Evolutionary conservation across 2,329 filamentous ascomycete species (phyloP).

Genomic region (Apiospora phragmitis): DNA sequence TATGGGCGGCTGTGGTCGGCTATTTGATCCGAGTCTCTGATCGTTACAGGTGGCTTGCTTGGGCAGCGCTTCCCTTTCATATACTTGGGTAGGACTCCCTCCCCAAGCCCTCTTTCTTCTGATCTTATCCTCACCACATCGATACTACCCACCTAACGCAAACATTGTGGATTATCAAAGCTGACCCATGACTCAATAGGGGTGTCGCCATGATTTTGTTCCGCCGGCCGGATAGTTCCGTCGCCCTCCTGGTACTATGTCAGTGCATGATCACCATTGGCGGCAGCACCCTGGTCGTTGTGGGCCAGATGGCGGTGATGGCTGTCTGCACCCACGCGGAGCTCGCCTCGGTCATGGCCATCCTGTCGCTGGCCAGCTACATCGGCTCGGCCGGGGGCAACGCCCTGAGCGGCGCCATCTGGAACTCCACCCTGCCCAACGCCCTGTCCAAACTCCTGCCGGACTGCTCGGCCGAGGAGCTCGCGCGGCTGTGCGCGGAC

Average conservation of each 20-base stretch:
- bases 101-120: too few species aligned
- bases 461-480: slow-evolving; percentile 23
- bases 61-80: slow-evolving; percentile 50
- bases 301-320: slow-evolving; percentile 60
- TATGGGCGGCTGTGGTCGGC: slow-evolving; percentile 50
- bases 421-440: slow-evolving; percentile 38
- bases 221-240: slow-evolving; percentile 49
- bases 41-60: slow-evolving; percentile 52
- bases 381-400: slow-evolving; percentile 41
- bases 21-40: slow-evolving; percentile 48
- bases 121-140: neutral
- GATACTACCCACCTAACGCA: slow-evolving; percentile 34
- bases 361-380: slow-evolving; percentile 39
- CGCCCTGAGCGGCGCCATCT: slow-evolving; percentile 46
- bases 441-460: slow-evolving; percentile 29
- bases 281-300: slow-evolving; percentile 58
- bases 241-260: slow-evolving; percentile 58
- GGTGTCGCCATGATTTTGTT: slow-evolving; percentile 58
- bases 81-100: slow-evolving; percentile 40
- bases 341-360: slow-evolving; percentile 49
- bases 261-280: slow-evolving; percentile 59
- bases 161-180: neutral
- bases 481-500: slow-evolving; percentile 30
- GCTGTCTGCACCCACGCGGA: slow-evolving; percentile 57
- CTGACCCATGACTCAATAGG: slow-evolving; percentile 26